Percentiles rank a stretch among this genome's conserved stretches.
These are phyloP conservation scores for Ensete glaucum DNA, from an alignment of 176 grass and related monocot species.

Conservation along the genomic window DNA sequence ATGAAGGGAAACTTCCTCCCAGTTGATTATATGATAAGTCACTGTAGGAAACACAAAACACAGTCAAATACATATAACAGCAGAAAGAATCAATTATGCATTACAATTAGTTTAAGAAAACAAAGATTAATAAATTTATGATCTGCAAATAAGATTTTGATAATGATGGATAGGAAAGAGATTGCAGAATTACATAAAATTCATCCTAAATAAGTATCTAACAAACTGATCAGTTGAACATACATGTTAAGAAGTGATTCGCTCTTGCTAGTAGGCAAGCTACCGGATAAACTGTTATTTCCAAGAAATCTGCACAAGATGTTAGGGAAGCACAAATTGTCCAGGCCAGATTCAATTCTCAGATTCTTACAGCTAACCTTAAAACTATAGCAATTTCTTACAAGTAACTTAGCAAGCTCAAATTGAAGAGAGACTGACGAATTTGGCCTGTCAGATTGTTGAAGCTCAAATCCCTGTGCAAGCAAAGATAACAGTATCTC, in stretches of 20 bases:
- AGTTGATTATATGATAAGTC: conserved; percentile 93
- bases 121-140: background rate
- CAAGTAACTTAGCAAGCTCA: conserved; percentile 35
- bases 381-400: conserved; percentile 17
- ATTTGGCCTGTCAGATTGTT: conserved; percentile 72
- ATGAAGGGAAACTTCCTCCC: conserved; percentile 72
- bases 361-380: background rate
- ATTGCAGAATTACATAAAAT: too few species aligned
- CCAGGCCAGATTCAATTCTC: too few species aligned
- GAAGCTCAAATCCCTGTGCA: conserved; percentile 77
- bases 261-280: conserved; percentile 46
- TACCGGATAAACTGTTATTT: conserved; percentile 73
- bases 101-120: background rate
- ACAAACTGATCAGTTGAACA: background rate
- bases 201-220: too few species aligned
- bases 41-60: conserved; percentile 23
- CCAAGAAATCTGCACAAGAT: conserved; percentile 62
- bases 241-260: conserved; percentile 46
- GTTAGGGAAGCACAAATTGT: background rate
- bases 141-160: background rate
- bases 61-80: background rate
- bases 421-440: conserved; percentile 41
- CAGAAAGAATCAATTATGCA: background rate
- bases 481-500: background rate
- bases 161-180: too few species aligned